Percentiles rank a stretch among this genome's conserved stretches.
Evolutionary conservation across 2,329 filamentous ascomycete species (phyloP).

Genomic region (Colletotrichum lupini): DNA sequence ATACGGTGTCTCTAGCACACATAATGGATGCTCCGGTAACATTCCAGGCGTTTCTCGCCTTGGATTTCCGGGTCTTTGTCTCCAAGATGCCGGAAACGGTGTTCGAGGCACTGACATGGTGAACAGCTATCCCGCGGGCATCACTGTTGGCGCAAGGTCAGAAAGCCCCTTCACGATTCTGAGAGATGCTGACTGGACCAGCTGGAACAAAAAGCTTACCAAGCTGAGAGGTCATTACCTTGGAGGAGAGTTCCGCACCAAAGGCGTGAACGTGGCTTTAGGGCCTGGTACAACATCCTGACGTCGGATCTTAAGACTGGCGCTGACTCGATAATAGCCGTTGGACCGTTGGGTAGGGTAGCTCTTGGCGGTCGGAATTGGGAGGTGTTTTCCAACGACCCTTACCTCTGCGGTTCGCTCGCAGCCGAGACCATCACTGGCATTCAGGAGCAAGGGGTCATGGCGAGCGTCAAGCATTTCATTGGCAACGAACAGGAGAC

Average conservation of each 20-base stretch:
- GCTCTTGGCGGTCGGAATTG: constrained; percentile 72
- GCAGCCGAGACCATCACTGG: constrained; percentile 75
- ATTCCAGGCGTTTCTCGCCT: not conserved
- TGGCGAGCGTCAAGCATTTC: constrained; percentile 69
- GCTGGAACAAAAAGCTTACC: constrained; percentile 76
- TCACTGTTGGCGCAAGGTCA: constrained; percentile 72
- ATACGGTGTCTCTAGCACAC: not conserved
- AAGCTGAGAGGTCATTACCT: constrained; percentile 75
- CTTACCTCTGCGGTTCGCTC: constrained; percentile 72
- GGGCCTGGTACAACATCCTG: too few relatives aligned
- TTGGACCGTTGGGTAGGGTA: constrained; percentile 75
- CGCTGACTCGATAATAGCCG: constrained; percentile 50
- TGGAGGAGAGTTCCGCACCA: constrained; percentile 76
- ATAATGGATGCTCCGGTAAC: not conserved
- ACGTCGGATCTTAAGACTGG: too few relatives aligned
- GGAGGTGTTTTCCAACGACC: constrained; percentile 72
- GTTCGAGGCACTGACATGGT: not conserved
- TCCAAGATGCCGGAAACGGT: constrained; percentile 39
- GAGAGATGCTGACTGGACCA: too few relatives aligned
- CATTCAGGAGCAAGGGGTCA: constrained; percentile 71
- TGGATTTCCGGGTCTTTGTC: not conserved
- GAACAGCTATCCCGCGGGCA: constrained; percentile 73
- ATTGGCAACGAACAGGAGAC: constrained; percentile 45
- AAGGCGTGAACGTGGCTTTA: constrained; percentile 57
- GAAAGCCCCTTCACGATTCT: too few relatives aligned